Evolutionary conservation across 148 eudicot genomes (phyloP).

Genomic region (Talinum fruticosum): DNA sequence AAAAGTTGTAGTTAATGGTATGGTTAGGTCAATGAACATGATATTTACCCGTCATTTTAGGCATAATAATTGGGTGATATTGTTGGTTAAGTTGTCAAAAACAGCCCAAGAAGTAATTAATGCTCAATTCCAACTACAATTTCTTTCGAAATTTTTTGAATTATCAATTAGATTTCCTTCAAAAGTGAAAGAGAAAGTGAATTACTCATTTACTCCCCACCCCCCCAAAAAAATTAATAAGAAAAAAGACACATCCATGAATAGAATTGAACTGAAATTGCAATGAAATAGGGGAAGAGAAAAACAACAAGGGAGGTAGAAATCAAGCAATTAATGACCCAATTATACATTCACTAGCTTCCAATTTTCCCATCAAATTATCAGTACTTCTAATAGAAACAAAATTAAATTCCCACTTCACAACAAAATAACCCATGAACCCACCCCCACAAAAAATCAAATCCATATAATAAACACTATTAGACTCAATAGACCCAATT

Average conservation of each 20-base stretch:
- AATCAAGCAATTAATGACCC: background rate
- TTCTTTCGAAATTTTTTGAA: background rate
- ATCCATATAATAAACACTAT: too few species aligned
- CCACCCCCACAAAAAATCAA: too few species aligned
- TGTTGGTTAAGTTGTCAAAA: background rate
- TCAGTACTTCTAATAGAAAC: background rate
- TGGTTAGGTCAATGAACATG: background rate
- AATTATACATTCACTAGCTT: constrained; percentile 14
- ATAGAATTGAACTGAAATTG: too few species aligned
- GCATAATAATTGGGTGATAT: background rate
- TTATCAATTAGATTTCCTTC: background rate
- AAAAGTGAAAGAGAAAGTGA: too few species aligned
- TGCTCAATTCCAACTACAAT: background rate
- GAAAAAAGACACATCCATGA: too few species aligned
- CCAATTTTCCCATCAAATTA: background rate
- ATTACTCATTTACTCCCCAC: too few species aligned
- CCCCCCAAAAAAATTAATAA: background rate
- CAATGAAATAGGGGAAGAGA: background rate
- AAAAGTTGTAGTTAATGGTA: background rate
- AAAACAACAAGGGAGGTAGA: constrained; percentile 5
- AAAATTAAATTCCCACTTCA: background rate
- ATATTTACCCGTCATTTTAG: background rate
- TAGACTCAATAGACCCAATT: too few species aligned
- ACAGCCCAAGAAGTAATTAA: constrained; percentile 6
- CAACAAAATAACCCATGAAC: background rate